Base-by-base conservation (phyloP, 208 protist genomes). In the Acanthamoeba sp. region DNA sequence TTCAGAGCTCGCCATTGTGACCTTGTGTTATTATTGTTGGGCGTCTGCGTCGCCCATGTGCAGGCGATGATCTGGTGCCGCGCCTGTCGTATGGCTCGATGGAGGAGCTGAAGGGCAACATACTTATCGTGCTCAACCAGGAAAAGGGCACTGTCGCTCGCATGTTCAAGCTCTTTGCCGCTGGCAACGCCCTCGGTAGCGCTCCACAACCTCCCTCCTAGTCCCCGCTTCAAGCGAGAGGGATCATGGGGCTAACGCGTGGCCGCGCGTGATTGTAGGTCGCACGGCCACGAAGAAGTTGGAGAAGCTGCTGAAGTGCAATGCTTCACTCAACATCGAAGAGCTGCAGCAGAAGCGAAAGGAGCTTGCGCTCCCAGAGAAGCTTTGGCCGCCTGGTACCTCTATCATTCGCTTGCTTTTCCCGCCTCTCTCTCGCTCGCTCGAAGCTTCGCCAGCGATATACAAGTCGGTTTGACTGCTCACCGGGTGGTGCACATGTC, bases 161-260 rank as follows among this genome's bases (percentile, higher is more conserved):
- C 52, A 24, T 94, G 24, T 96, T 96, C 38, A 93, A 96, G 40
- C 88, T 96, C 22, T 32, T 94, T 24, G 91, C 95, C 0, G 91
- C 95, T 1, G 91, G 95, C 29, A 85, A 85, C 12, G 48, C 76
- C 29, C 76, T 85, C 1, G 76, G 76, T 85, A 12, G 64, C 64
- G 12, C 27, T n/a, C 64, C 24, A 2, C 64, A 9, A 1, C 64
- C 59, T 34, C 20, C 27, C 27, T 66, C 27, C 59, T 62, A 62
- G 22, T 62, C 59, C 59, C 18, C 20, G 18, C 4, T 66, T 14
- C 3, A 48, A 48, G 42, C 3, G 42, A 48, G 6, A 14, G 42
- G 42, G 6, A 48, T 3, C 45, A 2, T 48, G 6, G 45, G 10
- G 45, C 3, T 20, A 29, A 32, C 29, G 64, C 1, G 64, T 71